These are phyloP conservation scores for Citrus glauca DNA, from an alignment of 345 rosid genomes.

Conservation along the genomic window DNA sequence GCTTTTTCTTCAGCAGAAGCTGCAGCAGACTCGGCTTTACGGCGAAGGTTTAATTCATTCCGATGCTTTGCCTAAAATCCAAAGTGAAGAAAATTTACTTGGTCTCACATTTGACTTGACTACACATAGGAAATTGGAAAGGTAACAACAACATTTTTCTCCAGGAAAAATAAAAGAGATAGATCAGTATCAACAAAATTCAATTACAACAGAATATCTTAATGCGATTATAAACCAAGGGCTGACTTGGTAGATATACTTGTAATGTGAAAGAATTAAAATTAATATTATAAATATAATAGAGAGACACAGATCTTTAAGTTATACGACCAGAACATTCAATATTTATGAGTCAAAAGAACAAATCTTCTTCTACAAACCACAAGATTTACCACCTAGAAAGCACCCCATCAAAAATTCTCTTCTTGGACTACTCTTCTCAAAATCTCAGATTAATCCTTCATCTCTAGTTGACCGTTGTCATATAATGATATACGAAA, in stretches of 20 bases:
- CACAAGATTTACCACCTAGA: background rate
- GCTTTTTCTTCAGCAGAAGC: constrained; percentile 73
- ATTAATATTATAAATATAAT: too few relatives aligned
- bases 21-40: constrained; percentile 62
- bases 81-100: constrained; percentile 1
- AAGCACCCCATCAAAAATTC: background rate
- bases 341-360: background rate
- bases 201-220: background rate
- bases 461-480: background rate
- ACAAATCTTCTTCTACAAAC: background rate
- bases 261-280: background rate
- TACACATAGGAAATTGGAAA: background rate
- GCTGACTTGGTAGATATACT: background rate
- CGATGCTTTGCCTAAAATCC: constrained; percentile 53
- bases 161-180: background rate
- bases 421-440: background rate
- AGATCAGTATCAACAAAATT: too few relatives aligned
- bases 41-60: constrained; percentile 66
- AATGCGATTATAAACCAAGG: background rate
- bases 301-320: too few relatives aligned
- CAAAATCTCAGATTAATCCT: background rate
- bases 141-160: background rate
- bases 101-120: background rate
- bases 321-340: too few relatives aligned
- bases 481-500: background rate